Base-by-base conservation (phyloP, 352 stramenopile genomes). In the Pythium diclinum region DNA sequence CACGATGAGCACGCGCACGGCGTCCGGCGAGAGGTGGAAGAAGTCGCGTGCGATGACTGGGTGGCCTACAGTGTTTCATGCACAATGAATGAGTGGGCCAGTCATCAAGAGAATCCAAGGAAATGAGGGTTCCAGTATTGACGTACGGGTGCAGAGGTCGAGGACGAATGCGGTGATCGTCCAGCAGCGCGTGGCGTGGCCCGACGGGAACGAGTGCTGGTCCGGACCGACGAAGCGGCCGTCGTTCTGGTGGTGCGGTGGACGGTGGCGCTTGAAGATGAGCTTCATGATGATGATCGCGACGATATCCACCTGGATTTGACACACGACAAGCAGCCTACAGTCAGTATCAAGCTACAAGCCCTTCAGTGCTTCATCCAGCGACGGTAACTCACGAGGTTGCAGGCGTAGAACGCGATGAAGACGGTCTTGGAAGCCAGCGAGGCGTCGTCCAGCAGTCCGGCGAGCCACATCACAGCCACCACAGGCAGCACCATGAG, bases 161-260 rank as follows among this genome's bases (percentile, higher is more conserved):
- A 89, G 46, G 54, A 91, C 56, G 65, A 92, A 75, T 8, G 69
- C 82, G 28, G 91, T 71, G 63, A 94, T 77, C 54, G 81, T 83
- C 73, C 84, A 90, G 23, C 79, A 78, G 58, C 86, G 84, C 40
- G 86, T 92, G 5, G 84, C 86, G 68, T 94, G 86, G 44, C 86
- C 86, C 3, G 86, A 94, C 10, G 86, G 86, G 72, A 94, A 94
- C 65, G 86, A 94, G 64, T 93, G 85, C 73, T 94, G 79, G 69
- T 94, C 86, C 0, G 86, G 83, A 0, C 86, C 86, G 30, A 92
- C 81, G 57, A 94, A 94, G 40, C 86, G 81, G 46, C 79, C 67
- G 61, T 94, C 84, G 46, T 71, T 75, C 38, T 80, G 61, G 69
- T 94, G 86, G 61, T 92, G 87, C n/a, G 81, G 81, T 32, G 86